phyloP scores from a whole-genome alignment of 495 filamentous ascomycete species.

The Daldinia caldariorum region DNA sequence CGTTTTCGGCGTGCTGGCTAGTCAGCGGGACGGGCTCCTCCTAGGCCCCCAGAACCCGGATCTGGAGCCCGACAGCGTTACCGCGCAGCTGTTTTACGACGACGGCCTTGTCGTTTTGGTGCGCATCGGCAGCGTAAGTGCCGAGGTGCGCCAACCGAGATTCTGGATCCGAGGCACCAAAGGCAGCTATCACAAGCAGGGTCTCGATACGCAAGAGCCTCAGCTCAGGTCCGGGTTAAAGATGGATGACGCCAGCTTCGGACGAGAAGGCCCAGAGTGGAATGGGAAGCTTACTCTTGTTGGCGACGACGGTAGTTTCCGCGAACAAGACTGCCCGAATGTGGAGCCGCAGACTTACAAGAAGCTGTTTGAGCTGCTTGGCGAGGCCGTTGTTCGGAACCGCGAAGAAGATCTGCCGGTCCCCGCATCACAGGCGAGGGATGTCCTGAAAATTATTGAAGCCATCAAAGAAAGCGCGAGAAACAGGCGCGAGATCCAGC shows the following conservation, averaged over 20 bases:
- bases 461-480: slow-evolving; percentile 72
- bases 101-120: slow-evolving; percentile 68
- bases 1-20: slow-evolving; percentile 74
- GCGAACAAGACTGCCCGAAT: slow-evolving; percentile 63
- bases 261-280: slow-evolving; percentile 64
- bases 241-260: slow-evolving; percentile 72
- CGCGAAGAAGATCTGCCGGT: slow-evolving; percentile 71
- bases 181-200: slow-evolving; percentile 82
- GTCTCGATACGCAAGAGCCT: slow-evolving; percentile 84
- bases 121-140: slow-evolving; percentile 75
- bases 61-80: slow-evolving; percentile 74
- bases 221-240: slow-evolving; percentile 75
- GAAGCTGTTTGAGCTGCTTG: slow-evolving; percentile 77
- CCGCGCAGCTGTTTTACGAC: slow-evolving; percentile 73
- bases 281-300: slow-evolving; percentile 56
- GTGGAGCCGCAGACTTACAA: slow-evolving; percentile 75
- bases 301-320: slow-evolving; percentile 50
- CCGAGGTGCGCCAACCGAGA: slow-evolving; percentile 74
- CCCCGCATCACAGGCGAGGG: slow-evolving; percentile 72
- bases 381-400: slow-evolving; percentile 68
- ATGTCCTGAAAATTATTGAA: slow-evolving; percentile 81
- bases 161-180: slow-evolving; percentile 85
- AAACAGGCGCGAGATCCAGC: slow-evolving; percentile 68
- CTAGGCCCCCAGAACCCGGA: slow-evolving; percentile 56
- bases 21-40: slow-evolving; percentile 65